phyloP scores from a whole-genome alignment of 164 flowering plant species.

The Dillenia turbinata region DNA sequence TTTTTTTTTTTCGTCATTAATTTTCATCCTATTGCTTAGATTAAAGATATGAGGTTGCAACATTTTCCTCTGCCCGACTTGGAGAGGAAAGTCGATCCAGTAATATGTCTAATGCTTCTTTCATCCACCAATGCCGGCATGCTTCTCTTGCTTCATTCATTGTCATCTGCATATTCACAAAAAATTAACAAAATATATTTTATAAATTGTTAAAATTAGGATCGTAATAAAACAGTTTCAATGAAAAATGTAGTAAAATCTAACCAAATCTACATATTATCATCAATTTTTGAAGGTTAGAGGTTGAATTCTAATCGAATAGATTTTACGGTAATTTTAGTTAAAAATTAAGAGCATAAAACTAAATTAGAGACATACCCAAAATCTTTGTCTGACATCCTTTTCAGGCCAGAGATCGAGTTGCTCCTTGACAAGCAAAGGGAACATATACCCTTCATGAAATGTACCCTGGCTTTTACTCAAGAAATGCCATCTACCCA shows the following conservation, averaged over 20 bases:
- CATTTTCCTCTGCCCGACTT: neutral
- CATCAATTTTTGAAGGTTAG: neutral
- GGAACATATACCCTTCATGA: conserved; percentile 75
- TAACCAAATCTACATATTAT: neutral
- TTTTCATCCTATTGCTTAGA: no score
- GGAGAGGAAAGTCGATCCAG: conserved; percentile 8
- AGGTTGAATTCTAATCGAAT: no score
- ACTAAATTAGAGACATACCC: conserved; percentile 44
- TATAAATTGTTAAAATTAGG: no score
- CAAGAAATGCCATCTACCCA: conserved; percentile 70
- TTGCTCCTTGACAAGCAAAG: conserved; percentile 62
- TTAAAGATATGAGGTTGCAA: no score
- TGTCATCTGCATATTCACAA: conserved; percentile 33
- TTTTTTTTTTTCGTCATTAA: no score
- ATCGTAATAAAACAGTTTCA: neutral
- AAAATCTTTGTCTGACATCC: conserved; percentile 43
- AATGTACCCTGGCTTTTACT: conserved; percentile 58
- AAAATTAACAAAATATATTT: neutral
- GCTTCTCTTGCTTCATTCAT: conserved; percentile 37
- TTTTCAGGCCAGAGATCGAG: conserved; percentile 83
- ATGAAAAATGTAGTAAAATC: neutral
- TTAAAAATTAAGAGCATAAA: no score
- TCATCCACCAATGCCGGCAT: conserved; percentile 45
- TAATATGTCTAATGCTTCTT: conserved; percentile 35
- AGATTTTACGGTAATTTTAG: no score